These are phyloP conservation scores for Posidonia oceanica DNA, from an alignment of 116 monocot species.

Conservation along the genomic window DNA sequence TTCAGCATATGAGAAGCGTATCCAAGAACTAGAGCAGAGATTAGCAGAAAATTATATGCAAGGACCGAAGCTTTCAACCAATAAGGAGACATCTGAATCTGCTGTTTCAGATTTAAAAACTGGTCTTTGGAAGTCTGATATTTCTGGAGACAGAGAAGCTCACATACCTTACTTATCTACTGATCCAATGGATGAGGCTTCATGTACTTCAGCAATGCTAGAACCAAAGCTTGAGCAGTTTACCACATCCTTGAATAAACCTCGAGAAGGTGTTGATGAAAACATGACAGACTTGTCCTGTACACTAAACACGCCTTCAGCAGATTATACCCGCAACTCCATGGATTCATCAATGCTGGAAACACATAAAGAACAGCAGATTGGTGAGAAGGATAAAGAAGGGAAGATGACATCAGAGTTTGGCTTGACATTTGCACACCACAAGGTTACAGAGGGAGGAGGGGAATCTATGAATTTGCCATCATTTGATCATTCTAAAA, in stretches of 20 bases:
- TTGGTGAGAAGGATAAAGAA: constrained; percentile 22
- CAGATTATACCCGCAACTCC: constrained; percentile 28
- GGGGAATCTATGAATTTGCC: constrained; percentile 13
- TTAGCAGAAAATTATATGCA: constrained; percentile 55
- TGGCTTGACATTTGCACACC: constrained; percentile 9
- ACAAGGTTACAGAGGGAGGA: constrained; percentile 12
- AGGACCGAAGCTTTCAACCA: constrained; percentile 29
- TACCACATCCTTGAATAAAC: constrained; percentile 23
- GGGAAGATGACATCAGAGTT: constrained; percentile 18
- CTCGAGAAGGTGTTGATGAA: constrained; percentile 80
- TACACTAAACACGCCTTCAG: constrained; percentile 19
- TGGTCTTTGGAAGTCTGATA: constrained; percentile 30
- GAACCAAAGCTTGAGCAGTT: constrained; percentile 31
- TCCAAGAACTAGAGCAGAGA: constrained; percentile 84
- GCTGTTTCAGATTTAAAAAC: constrained; percentile 20
- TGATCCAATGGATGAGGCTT: constrained; percentile 86
- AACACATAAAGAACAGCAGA: constrained; percentile 29
- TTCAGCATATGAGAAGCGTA: constrained; percentile 70
- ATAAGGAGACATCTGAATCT: constrained; percentile 40
- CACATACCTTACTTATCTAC: constrained; percentile 35
- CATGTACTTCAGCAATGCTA: constrained; percentile 38
- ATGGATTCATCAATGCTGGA: constrained; percentile 80
- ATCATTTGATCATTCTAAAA: constrained; percentile 15
- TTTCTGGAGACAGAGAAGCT: constrained; percentile 38
- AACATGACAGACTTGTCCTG: constrained; percentile 78